Evolutionary conservation across 2,329 filamentous ascomycete species (phyloP).

Genomic region (Pyrenophora graminea): DNA sequence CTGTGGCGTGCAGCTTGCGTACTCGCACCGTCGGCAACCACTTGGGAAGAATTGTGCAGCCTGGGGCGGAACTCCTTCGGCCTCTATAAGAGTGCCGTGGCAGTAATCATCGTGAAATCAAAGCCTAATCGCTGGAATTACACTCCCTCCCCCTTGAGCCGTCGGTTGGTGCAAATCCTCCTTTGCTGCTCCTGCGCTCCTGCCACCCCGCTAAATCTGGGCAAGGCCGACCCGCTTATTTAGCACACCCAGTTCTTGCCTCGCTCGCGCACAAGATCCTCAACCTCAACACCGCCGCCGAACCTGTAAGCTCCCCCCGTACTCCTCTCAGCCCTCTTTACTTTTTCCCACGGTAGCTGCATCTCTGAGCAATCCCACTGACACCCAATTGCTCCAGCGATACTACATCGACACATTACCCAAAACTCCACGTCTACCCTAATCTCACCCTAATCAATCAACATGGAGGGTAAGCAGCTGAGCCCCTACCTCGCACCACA

Average conservation of each 20-base stretch:
- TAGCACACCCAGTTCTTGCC: slow-evolving; percentile 48
- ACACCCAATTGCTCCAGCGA: slow-evolving; percentile 39
- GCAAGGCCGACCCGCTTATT: slow-evolving; percentile 50
- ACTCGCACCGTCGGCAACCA: slow-evolving; percentile 13
- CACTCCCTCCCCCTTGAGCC: slow-evolving; percentile 17
- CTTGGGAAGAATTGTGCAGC: slow-evolving; percentile 31
- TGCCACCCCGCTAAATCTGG: slow-evolving; percentile 46
- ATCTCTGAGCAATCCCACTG: slow-evolving; percentile 31
- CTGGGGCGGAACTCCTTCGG: slow-evolving; percentile 19
- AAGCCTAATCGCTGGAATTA: slow-evolving; percentile 7
- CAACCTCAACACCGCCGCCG: slow-evolving; percentile 38
- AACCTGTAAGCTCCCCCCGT: slow-evolving; percentile 41
- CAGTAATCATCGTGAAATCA: slow-evolving; percentile 1
- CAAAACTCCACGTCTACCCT: slow-evolving; percentile 37
- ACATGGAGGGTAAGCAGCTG: slow-evolving; percentile 69
- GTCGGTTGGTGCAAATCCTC: slow-evolving; percentile 31
- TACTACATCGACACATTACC: slow-evolving; percentile 36
- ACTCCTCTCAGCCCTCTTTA: slow-evolving; percentile 29
- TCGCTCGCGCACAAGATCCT: slow-evolving; percentile 47
- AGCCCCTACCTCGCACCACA: slow-evolving; percentile 26
- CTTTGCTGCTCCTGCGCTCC: slow-evolving; percentile 33
- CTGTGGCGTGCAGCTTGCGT: slow-evolving; percentile 46
- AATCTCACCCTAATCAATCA: slow-evolving; percentile 52
- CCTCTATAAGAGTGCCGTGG: slow-evolving; percentile 20
- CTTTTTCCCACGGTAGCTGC: slow-evolving; percentile 26